Conservation (phyloP, 306 rosid species). For the Quercus suber region DNA sequence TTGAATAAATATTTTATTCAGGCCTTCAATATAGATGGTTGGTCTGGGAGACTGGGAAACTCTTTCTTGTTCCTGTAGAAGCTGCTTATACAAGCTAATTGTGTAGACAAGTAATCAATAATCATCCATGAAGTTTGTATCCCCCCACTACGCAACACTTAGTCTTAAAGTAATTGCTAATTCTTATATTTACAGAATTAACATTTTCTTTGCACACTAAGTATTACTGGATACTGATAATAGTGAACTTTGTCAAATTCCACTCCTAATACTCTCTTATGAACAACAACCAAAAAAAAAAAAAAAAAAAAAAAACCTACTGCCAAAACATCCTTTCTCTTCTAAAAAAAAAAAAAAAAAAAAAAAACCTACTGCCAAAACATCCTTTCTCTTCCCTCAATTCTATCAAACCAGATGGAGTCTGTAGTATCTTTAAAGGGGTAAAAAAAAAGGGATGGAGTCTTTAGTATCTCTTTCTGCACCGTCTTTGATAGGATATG, state of each 20-base stretch:
- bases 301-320: no score
- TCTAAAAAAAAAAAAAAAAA: background rate
- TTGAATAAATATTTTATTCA: background rate
- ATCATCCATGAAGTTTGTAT: background rate
- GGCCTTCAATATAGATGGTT: constrained; percentile 1
- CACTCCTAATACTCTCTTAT: background rate
- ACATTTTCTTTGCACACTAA: background rate
- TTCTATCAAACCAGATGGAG: background rate
- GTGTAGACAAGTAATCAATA: background rate
- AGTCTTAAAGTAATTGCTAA: background rate
- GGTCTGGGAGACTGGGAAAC: background rate
- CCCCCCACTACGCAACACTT: background rate
- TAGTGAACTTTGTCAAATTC: background rate
- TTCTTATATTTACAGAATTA: background rate
- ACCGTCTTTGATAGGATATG: background rate
- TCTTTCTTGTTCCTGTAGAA: background rate
- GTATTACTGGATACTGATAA: no score
- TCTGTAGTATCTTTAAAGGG: background rate
- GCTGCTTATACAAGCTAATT: background rate
- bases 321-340: background rate
- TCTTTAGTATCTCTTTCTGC: background rate
- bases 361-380: background rate
- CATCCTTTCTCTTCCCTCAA: background rate
- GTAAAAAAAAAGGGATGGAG: no score
- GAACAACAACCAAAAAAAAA: no score